Conservation (phyloP, 352 stramenopile genomes). For the Phytophthora multivora region DNA sequence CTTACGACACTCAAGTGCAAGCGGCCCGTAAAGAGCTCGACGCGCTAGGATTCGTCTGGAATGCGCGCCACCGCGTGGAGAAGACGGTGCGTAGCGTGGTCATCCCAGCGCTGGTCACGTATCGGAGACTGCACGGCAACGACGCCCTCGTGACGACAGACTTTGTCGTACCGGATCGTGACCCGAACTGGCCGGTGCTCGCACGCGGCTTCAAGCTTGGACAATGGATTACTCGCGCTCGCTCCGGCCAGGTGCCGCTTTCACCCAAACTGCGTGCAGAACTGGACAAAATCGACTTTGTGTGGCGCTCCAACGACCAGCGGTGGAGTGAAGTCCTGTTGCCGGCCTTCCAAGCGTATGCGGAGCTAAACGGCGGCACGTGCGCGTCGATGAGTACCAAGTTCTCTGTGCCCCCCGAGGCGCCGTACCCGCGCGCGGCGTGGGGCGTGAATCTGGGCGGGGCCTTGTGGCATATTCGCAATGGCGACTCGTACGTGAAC, state of each 20-base stretch:
- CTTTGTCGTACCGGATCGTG: constrained; percentile 72
- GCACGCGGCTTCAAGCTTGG: constrained; percentile 69
- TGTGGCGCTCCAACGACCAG: constrained; percentile 77
- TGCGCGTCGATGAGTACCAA: constrained; percentile 77
- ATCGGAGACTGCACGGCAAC: constrained; percentile 48
- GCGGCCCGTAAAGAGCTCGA: constrained; percentile 75
- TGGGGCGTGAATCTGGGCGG: constrained; percentile 82
- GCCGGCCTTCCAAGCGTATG: constrained; percentile 70
- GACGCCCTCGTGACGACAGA: constrained; percentile 60
- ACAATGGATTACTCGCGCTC: constrained; percentile 75
- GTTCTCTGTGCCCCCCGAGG: constrained; percentile 66
- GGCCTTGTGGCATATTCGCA: constrained; percentile 85
- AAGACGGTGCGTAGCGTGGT: constrained; percentile 60
- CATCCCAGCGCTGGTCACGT: constrained; percentile 61
- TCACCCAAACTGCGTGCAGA: constrained; percentile 45
- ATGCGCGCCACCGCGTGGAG: constrained; percentile 64
- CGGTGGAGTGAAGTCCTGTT: constrained; percentile 69
- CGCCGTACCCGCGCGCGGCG: constrained; percentile 55
- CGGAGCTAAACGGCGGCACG: constrained; percentile 48
- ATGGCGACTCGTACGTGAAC: constrained; percentile 78
- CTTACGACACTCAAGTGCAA: constrained; percentile 83
- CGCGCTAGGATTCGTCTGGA: constrained; percentile 93
- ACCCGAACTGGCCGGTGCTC: constrained; percentile 54
- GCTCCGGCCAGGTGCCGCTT: constrained; percentile 50
- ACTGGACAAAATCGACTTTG: constrained; percentile 67